Evolutionary conservation across 441 rosid genomes (phyloP).

Genomic region (Croton laevigatus): DNA sequence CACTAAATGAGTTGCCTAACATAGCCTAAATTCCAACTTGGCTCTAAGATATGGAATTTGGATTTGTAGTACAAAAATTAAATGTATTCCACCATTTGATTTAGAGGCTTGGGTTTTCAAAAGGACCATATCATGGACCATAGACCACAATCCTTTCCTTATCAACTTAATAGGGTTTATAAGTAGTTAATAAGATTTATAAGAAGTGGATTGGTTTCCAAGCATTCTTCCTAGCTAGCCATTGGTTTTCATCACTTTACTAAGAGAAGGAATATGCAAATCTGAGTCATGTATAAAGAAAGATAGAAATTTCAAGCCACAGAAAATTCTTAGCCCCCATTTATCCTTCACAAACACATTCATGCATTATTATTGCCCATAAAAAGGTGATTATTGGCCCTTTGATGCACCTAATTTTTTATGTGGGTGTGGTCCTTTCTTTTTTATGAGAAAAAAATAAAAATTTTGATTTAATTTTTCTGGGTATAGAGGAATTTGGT

Average conservation of each 20-base stretch:
- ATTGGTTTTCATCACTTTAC: not conserved
- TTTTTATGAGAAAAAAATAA: not conserved
- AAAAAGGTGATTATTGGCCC: slow-evolving; percentile 12
- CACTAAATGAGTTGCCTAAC: no score
- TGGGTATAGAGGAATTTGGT: slow-evolving; percentile 10
- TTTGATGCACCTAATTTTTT: slow-evolving; percentile 8
- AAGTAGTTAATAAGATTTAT: not conserved
- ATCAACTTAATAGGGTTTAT: not conserved
- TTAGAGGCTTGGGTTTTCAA: not conserved
- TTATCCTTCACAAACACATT: slow-evolving; percentile 25
- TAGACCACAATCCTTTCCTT: not conserved
- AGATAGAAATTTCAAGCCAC: slow-evolving; percentile 8
- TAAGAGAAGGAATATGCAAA: slow-evolving; percentile 22
- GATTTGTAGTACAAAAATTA: not conserved
- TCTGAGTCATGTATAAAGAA: slow-evolving; percentile 24
- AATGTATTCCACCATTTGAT: not conserved
- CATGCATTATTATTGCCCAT: slow-evolving; percentile 13
- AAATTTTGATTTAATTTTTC: not conserved
- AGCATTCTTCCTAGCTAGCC: not conserved
- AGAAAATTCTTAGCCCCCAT: slow-evolving; percentile 1
- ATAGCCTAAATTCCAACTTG: no score
- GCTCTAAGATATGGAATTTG: not conserved
- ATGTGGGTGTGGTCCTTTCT: slow-evolving; percentile 13
- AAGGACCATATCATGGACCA: not conserved
- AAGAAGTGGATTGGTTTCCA: not conserved